Percentiles rank a stretch among this genome's conserved stretches.
Evolutionary conservation across 208 protist species (phyloP).

Genomic region (Acanthamoeba divionensis): DNA sequence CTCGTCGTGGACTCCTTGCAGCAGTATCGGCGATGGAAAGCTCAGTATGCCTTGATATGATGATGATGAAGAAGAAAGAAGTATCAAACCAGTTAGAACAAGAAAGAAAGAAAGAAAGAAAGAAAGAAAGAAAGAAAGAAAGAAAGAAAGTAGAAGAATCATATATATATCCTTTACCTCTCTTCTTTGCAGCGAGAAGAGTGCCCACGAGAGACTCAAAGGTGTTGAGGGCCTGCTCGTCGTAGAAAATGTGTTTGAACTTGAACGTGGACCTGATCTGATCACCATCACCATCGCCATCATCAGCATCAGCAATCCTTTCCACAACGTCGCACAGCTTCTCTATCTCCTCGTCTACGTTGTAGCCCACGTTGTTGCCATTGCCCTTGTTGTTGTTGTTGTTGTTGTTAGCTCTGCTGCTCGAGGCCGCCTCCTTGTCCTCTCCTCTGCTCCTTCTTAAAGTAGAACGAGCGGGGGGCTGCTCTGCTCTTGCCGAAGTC

Average conservation of each 20-base stretch:
- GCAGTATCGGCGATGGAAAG: slow-evolving; percentile 2
- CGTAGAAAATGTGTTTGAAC: slow-evolving; percentile 46
- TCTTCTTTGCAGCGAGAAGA: slow-evolving; percentile 6
- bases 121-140: too few relatives aligned
- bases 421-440: not conserved
- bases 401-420: not conserved
- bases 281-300: too few relatives aligned
- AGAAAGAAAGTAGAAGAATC: too few relatives aligned
- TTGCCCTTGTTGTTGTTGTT: too few relatives aligned
- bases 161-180: too few relatives aligned
- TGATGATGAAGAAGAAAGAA: too few relatives aligned
- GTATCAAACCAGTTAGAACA: too few relatives aligned
- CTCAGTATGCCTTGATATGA: not conserved
- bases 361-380: too few relatives aligned
- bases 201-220: slow-evolving; percentile 45
- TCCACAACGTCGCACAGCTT: slow-evolving; percentile 22
- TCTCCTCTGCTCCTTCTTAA: too few relatives aligned
- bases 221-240: not conserved
- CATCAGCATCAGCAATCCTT: not conserved
- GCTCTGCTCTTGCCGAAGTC: not conserved
- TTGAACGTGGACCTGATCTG: too few relatives aligned
- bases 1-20: slow-evolving; percentile 31
- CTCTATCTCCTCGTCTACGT: slow-evolving; percentile 33
- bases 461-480: too few relatives aligned
- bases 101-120: too few relatives aligned